Evolutionary conservation across 768 basidiomycete genomes (phyloP).

Genomic region (Leccinum boreale): DNA sequence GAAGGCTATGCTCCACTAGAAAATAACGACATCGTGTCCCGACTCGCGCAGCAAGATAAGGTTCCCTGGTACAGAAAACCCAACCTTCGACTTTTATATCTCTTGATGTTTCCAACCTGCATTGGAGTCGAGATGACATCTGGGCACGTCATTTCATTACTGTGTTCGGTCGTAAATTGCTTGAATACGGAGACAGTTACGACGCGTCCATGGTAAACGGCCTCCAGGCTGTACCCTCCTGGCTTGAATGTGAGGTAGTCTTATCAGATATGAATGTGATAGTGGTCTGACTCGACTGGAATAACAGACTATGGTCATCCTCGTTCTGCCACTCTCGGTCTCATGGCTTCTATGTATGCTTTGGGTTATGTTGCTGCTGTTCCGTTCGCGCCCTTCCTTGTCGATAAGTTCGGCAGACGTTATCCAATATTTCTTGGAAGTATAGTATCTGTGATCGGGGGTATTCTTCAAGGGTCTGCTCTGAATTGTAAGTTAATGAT

Average conservation of each 20-base stretch:
- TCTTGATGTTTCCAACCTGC: background rate
- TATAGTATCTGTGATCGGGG: too few species aligned
- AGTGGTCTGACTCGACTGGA: too few species aligned
- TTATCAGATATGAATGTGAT: too few species aligned
- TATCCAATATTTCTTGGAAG: too few species aligned
- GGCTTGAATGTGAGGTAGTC: background rate
- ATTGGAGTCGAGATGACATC: background rate
- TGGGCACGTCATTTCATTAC: background rate
- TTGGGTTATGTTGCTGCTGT: too few species aligned
- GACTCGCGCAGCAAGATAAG: background rate
- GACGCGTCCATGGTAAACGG: background rate
- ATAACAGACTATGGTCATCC: too few species aligned
- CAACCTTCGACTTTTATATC: conserved; percentile 17
- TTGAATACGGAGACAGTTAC: background rate
- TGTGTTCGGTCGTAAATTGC: conserved; percentile 16
- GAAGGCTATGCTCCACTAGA: background rate
- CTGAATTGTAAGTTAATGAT: too few species aligned
- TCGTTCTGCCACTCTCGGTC: too few species aligned
- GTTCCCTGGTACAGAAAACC: conserved; percentile 55
- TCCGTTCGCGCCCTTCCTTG: too few species aligned
- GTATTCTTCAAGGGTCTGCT: too few species aligned
- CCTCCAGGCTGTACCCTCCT: background rate
- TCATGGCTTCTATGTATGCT: too few species aligned
- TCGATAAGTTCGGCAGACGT: too few species aligned
- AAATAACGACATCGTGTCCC: conserved; percentile 2